A percentile compares a stretch with the other conserved stretches of the same genome.
These are phyloP conservation scores for Plectosphaerella cucumerina DNA, from an alignment of 2,329 filamentous ascomycete genomes.

Conservation along the genomic window DNA sequence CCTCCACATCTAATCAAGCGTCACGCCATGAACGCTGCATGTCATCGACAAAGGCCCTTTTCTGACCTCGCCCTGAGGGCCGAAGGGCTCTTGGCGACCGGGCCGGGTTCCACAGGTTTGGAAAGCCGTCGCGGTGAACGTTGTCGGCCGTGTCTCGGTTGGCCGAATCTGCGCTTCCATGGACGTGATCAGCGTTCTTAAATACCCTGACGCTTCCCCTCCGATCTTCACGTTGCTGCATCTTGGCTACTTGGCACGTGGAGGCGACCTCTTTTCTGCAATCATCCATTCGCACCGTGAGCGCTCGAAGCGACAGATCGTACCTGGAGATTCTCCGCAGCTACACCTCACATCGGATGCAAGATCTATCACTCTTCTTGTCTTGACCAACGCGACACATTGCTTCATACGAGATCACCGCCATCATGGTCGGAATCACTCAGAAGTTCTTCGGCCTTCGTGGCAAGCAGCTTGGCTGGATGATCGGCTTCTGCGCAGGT, in stretches of 20 bases:
- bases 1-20: too few species aligned
- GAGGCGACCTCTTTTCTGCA: background rate
- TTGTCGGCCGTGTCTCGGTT: background rate
- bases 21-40: too few species aligned
- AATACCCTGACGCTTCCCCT: background rate
- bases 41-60: too few species aligned
- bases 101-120: background rate
- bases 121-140: background rate
- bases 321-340: background rate
- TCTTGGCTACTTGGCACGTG: slow-evolving; percentile 1
- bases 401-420: background rate
- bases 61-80: too few species aligned
- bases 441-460: slow-evolving; percentile 61
- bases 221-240: background rate
- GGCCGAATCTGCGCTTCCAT: background rate
- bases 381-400: background rate
- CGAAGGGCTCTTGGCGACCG: background rate
- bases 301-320: background rate
- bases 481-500: slow-evolving; percentile 64
- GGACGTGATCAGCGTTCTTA: background rate
- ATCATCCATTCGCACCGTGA: background rate
- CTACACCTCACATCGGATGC: background rate
- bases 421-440: background rate
- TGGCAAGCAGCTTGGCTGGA: slow-evolving; percentile 62
- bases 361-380: background rate